Evolutionary conservation across 257 asterid species (phyloP), one percentile per base, ranked within the genome.

Genomic region (Rauvolfia tetraphylla): DNA sequence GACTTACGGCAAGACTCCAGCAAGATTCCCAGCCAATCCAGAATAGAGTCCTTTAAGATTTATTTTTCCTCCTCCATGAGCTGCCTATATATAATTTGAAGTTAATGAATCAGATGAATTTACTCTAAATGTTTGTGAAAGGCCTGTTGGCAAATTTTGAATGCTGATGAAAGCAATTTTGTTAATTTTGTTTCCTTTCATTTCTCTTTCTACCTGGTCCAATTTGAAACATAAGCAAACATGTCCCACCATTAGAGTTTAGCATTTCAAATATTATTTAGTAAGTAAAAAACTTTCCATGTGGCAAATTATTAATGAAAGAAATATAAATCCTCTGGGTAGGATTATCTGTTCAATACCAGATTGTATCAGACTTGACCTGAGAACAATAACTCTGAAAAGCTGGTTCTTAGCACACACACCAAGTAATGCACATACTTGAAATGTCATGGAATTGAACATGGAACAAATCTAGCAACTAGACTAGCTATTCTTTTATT

Each of bases 1-100:
- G 76, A 75, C 95, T 94, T 88, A 94, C 98, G 98, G 98, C 78
- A 94, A 85, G 72, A 94, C 98, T 72, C 98, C 98, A 80, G 91
- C 97, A 87, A 94, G 85, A 87, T 94, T 94, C 81, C 98, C 98
- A 56, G 91, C 88, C 79, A 94, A 92, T 81, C 98, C 98, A 53
- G 98, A 89, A 80, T 94, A 94, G 54, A 94, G 87, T 76, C 98
- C 98, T 82, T 90, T 94, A 76, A 94, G 90, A 82, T 85, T 81
- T 80, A 94, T 94, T 87, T 92, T 84, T 67, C 97, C 96, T 76
- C 98, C 98, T 79, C 97, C 98, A 41, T 81, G 97, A 80, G 83
- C 98, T 73, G 96, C 98, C 98, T 92, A 89, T 81, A 80, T 75
- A 76, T 69, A 13, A 68, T 59, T 11, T 20, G 31, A 51, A 51